Evolutionary conservation across 2,329 filamentous ascomycete species (phyloP).

Genomic region (Fusarium gaditjirri): DNA sequence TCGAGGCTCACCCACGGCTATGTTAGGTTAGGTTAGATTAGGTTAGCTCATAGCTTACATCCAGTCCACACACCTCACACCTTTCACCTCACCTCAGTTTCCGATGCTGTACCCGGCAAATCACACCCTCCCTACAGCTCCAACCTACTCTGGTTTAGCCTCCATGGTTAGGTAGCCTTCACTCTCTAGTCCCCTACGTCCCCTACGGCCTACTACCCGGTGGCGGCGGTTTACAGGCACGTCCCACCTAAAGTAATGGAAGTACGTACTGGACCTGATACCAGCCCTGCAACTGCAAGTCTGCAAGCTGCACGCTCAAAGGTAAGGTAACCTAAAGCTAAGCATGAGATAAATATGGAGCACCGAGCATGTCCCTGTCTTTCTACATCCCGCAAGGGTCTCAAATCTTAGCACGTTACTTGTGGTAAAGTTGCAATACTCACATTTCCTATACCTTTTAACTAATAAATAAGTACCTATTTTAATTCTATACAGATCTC

Average conservation of each 20-base stretch:
- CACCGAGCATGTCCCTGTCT: slow-evolving; percentile 26
- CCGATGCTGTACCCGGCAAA: slow-evolving; percentile 32
- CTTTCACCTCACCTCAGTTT: slow-evolving; percentile 23
- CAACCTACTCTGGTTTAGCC: background rate
- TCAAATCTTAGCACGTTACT: too few species aligned
- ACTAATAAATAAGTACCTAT: too few species aligned
- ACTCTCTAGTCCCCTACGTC: background rate
- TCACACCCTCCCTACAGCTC: slow-evolving; percentile 20
- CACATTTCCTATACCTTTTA: too few species aligned
- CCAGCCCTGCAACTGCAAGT: background rate
- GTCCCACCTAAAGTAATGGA: slow-evolving; percentile 1
- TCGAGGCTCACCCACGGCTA: background rate
- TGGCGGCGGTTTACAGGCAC: slow-evolving; percentile 30
- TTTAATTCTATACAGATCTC: too few species aligned
- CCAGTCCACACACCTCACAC: background rate
- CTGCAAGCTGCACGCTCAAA: background rate
- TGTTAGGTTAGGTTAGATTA: background rate
- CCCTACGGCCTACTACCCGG: background rate
- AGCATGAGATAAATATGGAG: slow-evolving; percentile 43
- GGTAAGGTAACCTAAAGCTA: background rate
- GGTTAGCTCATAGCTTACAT: slow-evolving; percentile 11
- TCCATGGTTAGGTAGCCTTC: background rate
- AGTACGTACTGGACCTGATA: slow-evolving; percentile 29
- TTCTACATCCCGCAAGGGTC: background rate
- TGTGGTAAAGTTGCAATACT: too few species aligned